Base-by-base conservation (phyloP, 768 basidiomycete species). In the Rhizopogon vinicolor region DNA sequence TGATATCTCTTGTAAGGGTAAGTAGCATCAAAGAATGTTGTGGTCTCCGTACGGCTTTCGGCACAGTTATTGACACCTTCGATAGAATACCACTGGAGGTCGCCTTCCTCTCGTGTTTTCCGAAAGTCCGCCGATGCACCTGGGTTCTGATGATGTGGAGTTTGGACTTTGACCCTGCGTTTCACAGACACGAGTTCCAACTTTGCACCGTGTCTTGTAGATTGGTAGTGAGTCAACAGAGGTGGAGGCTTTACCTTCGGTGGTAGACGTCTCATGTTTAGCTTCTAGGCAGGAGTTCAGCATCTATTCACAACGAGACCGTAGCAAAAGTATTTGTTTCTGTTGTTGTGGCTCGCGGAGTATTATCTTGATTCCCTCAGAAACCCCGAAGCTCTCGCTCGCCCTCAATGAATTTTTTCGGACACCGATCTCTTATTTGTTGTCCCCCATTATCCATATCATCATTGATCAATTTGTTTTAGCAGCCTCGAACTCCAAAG, bases 331-430 rank as follows among this genome's bases (percentile, higher is more conserved):
- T 49, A 49, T 49, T 49, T 49, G 48, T 49, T 49, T 49, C 35
- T 49, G 48, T 49, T 49, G 10, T 49, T 49, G 48, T 35, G 46
- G 48, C 35, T 49, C 48, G 48, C 48, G 48, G 48, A 49, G 48
- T 49, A 49, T 49, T 18, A 33, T 48, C 18, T 14, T 16, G 7
- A 25, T 48, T 48, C 33, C 22, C 33, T 22, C 48, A 37, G 48
- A 49, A 49, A 49, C 48, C 48, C 48, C 48, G 48, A 49, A 37
- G 33, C 25, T 25, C 25, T 25, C 25, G 25, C 25, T 25, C 25
- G 25, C 35, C 31, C 14, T 22, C 33, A 9, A 37, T 49, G 22
- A 4, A 5, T 35, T 13, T 49, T 49, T 49, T 49, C 35, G 35
- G 48, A 19, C 48, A 49, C 14, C 35, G 18, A 49, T 35, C 46